These are phyloP conservation scores for Xylaria sp. DNA, from an alignment of 2,329 filamentous ascomycete genomes.

Conservation along the genomic window DNA sequence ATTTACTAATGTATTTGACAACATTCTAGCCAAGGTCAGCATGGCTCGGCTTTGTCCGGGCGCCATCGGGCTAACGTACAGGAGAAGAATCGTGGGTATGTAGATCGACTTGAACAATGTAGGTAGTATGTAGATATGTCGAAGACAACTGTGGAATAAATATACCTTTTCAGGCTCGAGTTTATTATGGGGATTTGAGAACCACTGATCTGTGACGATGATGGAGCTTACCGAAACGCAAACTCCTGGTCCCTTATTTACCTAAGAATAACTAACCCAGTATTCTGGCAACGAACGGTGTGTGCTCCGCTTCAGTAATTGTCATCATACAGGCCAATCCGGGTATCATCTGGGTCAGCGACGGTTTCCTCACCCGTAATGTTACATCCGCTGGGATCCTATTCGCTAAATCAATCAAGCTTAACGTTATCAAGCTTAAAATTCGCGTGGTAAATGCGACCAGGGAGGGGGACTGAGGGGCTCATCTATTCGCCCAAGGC, in stretches of 20 bases:
- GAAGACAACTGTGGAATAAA: not conserved
- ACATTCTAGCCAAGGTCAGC: slow-evolving; percentile 17
- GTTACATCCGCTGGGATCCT: slow-evolving; percentile 31
- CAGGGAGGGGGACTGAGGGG: not conserved
- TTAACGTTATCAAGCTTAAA: slow-evolving; percentile 37
- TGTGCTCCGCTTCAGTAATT: slow-evolving; percentile 33
- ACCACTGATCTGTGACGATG: slow-evolving; percentile 10
- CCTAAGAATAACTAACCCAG: slow-evolving; percentile 10
- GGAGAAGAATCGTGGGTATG: not conserved
- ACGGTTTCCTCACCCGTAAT: slow-evolving; percentile 26
- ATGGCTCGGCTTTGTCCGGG: slow-evolving; percentile 17
- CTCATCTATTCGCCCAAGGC: slow-evolving; percentile 13
- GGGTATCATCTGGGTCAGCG: slow-evolving; percentile 28
- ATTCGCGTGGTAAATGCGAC: slow-evolving; percentile 28
- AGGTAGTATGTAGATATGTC: not conserved
- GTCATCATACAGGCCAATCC: slow-evolving; percentile 26
- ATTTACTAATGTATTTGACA: slow-evolving; percentile 38
- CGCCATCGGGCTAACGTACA: not conserved
- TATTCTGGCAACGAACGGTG: slow-evolving; percentile 22
- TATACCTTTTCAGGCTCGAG: not conserved
- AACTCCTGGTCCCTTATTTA: slow-evolving; percentile 9
- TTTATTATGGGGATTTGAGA: slow-evolving; percentile 7
- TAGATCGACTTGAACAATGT: not conserved
- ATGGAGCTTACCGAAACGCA: slow-evolving; percentile 28
- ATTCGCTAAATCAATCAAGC: slow-evolving; percentile 36